A percentile compares a stretch with the other conserved stretches of the same genome.
Evolutionary conservation across 2,329 filamentous ascomycete genomes (phyloP).

Genomic region (Fusarium sp.): DNA sequence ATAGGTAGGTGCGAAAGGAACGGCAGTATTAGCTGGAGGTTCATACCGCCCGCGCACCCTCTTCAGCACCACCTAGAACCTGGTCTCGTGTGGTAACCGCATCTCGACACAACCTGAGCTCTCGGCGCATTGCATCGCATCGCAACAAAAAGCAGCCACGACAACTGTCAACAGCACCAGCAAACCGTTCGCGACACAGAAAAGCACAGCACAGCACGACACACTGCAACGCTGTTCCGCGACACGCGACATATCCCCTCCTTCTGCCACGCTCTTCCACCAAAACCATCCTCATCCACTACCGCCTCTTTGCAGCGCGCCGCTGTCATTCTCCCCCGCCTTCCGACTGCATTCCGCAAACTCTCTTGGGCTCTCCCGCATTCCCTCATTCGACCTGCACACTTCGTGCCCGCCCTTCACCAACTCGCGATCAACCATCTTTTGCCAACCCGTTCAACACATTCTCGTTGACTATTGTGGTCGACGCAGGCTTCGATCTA

Average conservation of each 20-base stretch:
- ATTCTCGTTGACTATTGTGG: slow-evolving; percentile 23
- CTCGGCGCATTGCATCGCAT: slow-evolving; percentile 39
- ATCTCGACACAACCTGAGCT: slow-evolving; percentile 44
- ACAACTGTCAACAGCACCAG: slow-evolving; percentile 19
- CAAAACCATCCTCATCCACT: slow-evolving; percentile 20
- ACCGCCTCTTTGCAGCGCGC: slow-evolving; percentile 40
- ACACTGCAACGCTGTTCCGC: slow-evolving; percentile 38
- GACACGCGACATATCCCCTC: slow-evolving; percentile 38
- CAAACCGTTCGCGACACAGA: slow-evolving; percentile 31
- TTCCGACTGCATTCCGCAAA: slow-evolving; percentile 40
- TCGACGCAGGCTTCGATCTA: slow-evolving; percentile 29
- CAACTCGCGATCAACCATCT: slow-evolving; percentile 30
- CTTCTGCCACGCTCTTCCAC: slow-evolving; percentile 14
- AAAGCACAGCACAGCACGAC: slow-evolving; percentile 19
- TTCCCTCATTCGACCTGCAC: slow-evolving; percentile 24
- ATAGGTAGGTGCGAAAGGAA: slow-evolving; percentile 28
- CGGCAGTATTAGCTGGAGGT: slow-evolving; percentile 42
- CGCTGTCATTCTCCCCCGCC: slow-evolving; percentile 41
- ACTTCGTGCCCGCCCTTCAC: slow-evolving; percentile 18
- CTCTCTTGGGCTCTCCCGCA: slow-evolving; percentile 15
- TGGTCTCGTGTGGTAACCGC: slow-evolving; percentile 48
- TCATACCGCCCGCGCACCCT: slow-evolving; percentile 42
- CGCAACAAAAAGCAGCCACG: slow-evolving; percentile 23
- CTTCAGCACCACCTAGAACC: slow-evolving; percentile 44
- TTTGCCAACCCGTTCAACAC: slow-evolving; percentile 5